phyloP scores from a whole-genome alignment of 2,329 filamentous ascomycete species.

The Zalaria sp. region DNA sequence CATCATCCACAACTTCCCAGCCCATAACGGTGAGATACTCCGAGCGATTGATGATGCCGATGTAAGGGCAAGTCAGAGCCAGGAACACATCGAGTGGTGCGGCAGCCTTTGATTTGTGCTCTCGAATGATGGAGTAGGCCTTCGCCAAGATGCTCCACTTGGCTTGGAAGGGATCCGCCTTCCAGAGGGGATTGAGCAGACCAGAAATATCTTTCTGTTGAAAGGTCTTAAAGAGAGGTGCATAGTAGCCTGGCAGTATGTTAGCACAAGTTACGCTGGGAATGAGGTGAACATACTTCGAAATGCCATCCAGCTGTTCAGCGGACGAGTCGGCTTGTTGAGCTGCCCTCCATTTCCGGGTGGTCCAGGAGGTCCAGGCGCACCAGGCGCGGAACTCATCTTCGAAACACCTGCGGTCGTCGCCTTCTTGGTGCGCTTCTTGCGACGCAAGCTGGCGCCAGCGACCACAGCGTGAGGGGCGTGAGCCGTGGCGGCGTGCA shows the following conservation, averaged over 20 bases:
- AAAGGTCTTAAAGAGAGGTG: conserved; percentile 5
- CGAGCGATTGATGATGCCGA: conserved; percentile 28
- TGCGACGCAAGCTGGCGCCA: conserved; percentile 1
- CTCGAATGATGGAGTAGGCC: conserved; percentile 40
- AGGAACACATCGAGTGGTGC: conserved; percentile 36
- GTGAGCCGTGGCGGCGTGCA: background rate
- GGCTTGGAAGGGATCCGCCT: conserved; percentile 33
- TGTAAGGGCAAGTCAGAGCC: conserved; percentile 27
- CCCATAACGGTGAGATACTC: conserved; percentile 33
- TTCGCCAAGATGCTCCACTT: conserved; percentile 41
- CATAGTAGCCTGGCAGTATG: background rate
- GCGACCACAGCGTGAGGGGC: background rate
- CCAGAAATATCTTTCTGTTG: conserved; percentile 39
- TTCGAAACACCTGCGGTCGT: background rate
- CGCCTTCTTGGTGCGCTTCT: conserved; percentile 9
- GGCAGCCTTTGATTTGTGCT: conserved; percentile 32
- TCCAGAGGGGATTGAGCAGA: conserved; percentile 35
- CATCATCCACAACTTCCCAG: conserved; percentile 24
- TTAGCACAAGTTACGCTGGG: background rate
- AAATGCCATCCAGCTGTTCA: conserved; percentile 23
- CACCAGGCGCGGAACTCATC: background rate
- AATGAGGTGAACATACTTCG: conserved; percentile 14
- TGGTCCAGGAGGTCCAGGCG: background rate
- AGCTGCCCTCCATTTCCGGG: too few relatives aligned
- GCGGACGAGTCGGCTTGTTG: conserved; percentile 9